These are phyloP conservation scores for Posidonia oceanica DNA, from an alignment of 116 monocot genomes.

Conservation along the genomic window DNA sequence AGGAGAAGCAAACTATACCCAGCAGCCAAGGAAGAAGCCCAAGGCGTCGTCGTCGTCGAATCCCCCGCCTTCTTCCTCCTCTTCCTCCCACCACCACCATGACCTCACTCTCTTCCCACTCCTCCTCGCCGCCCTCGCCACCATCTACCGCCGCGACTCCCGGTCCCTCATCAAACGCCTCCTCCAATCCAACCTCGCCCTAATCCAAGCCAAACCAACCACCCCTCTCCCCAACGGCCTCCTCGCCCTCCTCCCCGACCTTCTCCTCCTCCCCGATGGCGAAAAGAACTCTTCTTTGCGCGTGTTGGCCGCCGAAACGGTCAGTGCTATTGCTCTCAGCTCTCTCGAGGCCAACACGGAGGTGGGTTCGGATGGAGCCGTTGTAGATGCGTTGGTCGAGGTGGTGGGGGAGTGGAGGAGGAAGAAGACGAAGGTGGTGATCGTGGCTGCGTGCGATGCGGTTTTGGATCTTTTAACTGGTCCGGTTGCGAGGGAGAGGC, in stretches of 20 bases:
- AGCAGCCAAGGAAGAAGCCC: too few relatives aligned
- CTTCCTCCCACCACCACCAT: conserved; percentile 2
- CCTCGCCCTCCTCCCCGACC: conserved; percentile 40
- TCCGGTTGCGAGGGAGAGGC: conserved; percentile 28
- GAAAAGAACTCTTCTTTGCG: conserved; percentile 24
- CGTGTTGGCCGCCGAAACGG: conserved; percentile 24
- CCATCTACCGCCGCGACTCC: conserved; percentile 6
- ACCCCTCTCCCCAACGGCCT: conserved; percentile 17
- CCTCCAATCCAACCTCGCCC: conserved; percentile 19
- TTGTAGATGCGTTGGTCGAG: conserved; percentile 22
- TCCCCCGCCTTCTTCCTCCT: neutral
- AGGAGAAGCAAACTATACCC: too few relatives aligned
- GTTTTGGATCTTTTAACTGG: conserved; percentile 54
- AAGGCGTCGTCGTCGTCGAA: too few relatives aligned
- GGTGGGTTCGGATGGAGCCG: conserved; percentile 26
- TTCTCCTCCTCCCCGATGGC: conserved; percentile 12
- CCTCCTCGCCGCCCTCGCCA: conserved; percentile 28
- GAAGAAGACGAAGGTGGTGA: conserved; percentile 6
- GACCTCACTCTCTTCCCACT: conserved; percentile 31
- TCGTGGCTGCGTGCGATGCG: conserved; percentile 37
- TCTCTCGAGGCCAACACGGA: conserved; percentile 34
- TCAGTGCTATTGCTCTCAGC: conserved; percentile 37
- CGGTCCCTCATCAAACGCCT: conserved; percentile 23
- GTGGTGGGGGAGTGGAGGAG: conserved; percentile 21
- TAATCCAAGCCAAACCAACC: conserved; percentile 8